phyloP scores from a whole-genome alignment of 345 rosid genomes.

The Physaria fendleri region DNA sequence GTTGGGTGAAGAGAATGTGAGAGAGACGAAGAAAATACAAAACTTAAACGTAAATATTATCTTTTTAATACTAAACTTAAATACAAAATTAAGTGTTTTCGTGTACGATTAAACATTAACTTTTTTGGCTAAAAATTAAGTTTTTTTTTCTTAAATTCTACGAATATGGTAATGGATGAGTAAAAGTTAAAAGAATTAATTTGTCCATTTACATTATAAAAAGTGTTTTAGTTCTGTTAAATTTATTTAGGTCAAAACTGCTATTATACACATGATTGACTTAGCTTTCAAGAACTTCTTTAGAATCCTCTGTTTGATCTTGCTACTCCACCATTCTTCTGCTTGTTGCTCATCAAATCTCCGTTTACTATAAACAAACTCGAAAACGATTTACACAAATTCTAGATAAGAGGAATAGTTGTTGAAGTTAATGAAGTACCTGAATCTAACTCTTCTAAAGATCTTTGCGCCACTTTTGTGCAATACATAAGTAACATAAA shows the following conservation, averaged over 20 bases:
- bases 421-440: slow-evolving; percentile 33
- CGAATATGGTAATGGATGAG: no score
- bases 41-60: background rate
- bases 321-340: slow-evolving; percentile 82
- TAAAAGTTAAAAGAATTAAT: no score
- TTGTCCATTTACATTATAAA: no score
- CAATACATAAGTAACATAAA: slow-evolving; percentile 58
- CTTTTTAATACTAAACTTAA: background rate
- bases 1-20: no score
- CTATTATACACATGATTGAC: slow-evolving; percentile 19
- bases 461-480: slow-evolving; percentile 56
- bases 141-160: no score
- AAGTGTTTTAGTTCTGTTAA: no score
- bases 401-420: background rate
- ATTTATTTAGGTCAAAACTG: background rate
- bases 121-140: no score
- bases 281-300: slow-evolving; percentile 27
- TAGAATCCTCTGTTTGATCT: slow-evolving; percentile 34
- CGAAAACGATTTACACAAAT: background rate
- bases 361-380: slow-evolving; percentile 47
- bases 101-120: background rate
- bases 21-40: background rate
- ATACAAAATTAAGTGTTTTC: background rate
- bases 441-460: slow-evolving; percentile 87
- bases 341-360: slow-evolving; percentile 75